Evolutionary conservation across 306 rosid genomes (phyloP).

Genomic region (Prunus campanulata): DNA sequence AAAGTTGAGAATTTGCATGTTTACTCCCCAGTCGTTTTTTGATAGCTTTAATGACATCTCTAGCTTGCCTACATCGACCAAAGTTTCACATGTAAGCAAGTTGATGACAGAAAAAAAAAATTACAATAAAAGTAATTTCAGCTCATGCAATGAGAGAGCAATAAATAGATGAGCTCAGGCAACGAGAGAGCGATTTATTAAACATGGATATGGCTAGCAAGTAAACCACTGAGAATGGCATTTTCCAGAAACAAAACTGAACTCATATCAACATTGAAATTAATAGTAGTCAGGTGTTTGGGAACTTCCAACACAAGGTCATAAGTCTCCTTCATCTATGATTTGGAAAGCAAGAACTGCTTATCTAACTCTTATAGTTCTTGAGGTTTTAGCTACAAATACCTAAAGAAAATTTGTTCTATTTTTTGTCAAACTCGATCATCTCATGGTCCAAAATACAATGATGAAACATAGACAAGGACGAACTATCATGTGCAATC

Average conservation of each 20-base stretch:
- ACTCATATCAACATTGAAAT: neutral
- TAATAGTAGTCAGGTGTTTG: neutral
- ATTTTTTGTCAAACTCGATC: neutral
- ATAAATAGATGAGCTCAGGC: neutral
- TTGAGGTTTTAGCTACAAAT: neutral
- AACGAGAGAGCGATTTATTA: neutral
- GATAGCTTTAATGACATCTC: slow-evolving; percentile 72
- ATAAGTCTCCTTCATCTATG: neutral
- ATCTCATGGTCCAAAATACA: neutral
- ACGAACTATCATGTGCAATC: neutral
- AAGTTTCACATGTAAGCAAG: slow-evolving; percentile 2
- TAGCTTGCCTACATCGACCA: slow-evolving; percentile 62
- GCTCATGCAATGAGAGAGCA: neutral
- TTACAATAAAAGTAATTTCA: neutral
- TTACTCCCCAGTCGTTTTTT: slow-evolving; percentile 81
- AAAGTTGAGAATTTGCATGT: slow-evolving; percentile 65
- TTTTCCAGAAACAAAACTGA: neutral
- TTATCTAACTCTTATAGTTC: neutral
- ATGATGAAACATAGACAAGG: neutral
- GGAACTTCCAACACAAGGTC: neutral
- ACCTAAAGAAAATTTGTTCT: neutral
- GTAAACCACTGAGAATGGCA: neutral
- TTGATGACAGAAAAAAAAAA: slow-evolving; percentile 11
- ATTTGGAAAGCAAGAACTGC: neutral
- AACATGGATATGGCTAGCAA: neutral